A percentile compares a stretch with the other conserved stretches of the same genome.
phyloP scores from a whole-genome alignment of 768 basidiomycete genomes.

The Boletus tylopilopsis region DNA sequence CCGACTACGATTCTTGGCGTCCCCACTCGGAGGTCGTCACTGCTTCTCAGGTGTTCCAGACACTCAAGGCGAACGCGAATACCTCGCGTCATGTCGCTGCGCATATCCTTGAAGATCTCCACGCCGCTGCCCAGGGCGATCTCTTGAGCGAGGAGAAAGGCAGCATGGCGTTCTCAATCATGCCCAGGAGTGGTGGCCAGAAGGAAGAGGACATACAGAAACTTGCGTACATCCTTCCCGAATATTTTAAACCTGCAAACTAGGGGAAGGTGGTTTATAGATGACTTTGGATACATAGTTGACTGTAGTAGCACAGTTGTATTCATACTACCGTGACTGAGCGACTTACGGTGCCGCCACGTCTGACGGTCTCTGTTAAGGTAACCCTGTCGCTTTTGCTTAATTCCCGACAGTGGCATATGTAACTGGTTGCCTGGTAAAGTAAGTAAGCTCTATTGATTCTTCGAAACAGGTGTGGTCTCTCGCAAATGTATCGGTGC shows the following conservation, averaged over 20 bases:
- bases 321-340: too few species aligned
- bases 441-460: too few species aligned
- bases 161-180: conserved; percentile 82
- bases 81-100: conserved; percentile 76
- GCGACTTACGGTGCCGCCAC: too few species aligned
- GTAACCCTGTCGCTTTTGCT: too few species aligned
- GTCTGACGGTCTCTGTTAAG: too few species aligned
- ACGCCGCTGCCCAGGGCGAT: conserved; percentile 52
- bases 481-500: too few species aligned
- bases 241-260: conserved; percentile 51
- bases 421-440: too few species aligned
- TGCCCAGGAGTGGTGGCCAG: conserved; percentile 60
- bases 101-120: conserved; percentile 65
- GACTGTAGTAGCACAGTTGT: too few species aligned
- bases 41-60: conserved; percentile 86
- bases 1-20: conserved; percentile 97
- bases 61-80: conserved; percentile 81
- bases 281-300: too few species aligned
- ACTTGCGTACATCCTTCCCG: conserved; percentile 72
- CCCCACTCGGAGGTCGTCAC: conserved; percentile 79
- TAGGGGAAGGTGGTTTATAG: not conserved
- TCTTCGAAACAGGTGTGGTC: too few species aligned
- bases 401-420: too few species aligned
- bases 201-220: conserved; percentile 61
- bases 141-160: conserved; percentile 70